Base-by-base conservation (phyloP, 1,284 basidiomycete genomes). In the Ceratobasidium sp. region DNA sequence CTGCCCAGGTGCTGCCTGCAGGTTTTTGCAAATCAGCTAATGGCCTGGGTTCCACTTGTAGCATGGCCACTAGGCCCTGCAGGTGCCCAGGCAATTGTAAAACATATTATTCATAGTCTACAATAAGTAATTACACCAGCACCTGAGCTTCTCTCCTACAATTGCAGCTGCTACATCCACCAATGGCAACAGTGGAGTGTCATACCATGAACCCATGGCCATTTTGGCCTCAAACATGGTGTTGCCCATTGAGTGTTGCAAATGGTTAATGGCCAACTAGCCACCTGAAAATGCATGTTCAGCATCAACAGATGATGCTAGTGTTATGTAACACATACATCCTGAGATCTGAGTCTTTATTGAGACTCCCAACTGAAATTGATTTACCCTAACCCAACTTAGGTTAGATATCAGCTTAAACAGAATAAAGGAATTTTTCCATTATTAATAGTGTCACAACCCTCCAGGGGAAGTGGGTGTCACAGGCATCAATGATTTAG, bases 211-310 rank as follows among this genome's bases (percentile, higher is more conserved):
- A 2, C 65, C 65, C 17, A 69, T 29, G 37, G 66, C 66, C 66
- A 69, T 69, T 32, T 69, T 69, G 51, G 66, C 66, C 49, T 56
- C 66, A n/a, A 69, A 69, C 3, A 34, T 69, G 2, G 51, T n/a
- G 7, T 69, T 51, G 29, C 52, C 37, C 51, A 56, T 69, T 9
- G 66, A 34, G 29, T 69, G 66, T 46, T 69, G 66, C 11, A 69
- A 19, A 17, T 69, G 66, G 40, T 56, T 56, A 25, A 69, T 69
- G 15, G 49, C 56, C 4, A 69, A 29, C 4, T 51, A 51, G 11
- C 66, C 66, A 37, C 66, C 66, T 19, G 66, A 69, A 32, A 69
- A 69, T 1, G 66, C 66, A 40, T 51, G 49, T 32, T 69, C 51
- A 6, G 64, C 64, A 25, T 66, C 64, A 11, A 66, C 64, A 8